Percentiles rank a stretch among this genome's conserved stretches.
Conservation (phyloP, 768 basidiomycete genomes). For the Coprinopsis marcescibilis region DNA sequence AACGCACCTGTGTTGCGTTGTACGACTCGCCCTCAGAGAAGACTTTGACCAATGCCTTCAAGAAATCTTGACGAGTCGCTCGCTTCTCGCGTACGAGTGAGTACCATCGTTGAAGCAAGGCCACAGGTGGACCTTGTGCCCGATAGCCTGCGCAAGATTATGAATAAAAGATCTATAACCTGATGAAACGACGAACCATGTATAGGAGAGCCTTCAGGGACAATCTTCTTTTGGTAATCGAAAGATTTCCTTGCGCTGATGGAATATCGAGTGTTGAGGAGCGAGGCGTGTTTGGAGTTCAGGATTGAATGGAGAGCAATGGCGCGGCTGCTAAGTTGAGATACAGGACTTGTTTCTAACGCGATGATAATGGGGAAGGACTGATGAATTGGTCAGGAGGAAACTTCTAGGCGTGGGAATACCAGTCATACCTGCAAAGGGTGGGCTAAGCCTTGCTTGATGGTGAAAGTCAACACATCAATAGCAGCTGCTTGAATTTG, state of each 20-base stretch:
- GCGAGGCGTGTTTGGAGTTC: slow-evolving; percentile 83
- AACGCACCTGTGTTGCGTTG: slow-evolving; percentile 62
- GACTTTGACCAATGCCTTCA: slow-evolving; percentile 74
- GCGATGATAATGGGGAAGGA: slow-evolving; percentile 91
- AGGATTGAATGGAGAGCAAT: slow-evolving; percentile 74
- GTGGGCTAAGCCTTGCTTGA: slow-evolving; percentile 93
- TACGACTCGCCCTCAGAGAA: slow-evolving; percentile 68
- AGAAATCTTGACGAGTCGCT: slow-evolving; percentile 76
- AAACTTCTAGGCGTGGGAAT: not conserved
- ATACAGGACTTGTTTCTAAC: slow-evolving; percentile 77
- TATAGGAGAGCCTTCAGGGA: slow-evolving; percentile 36
- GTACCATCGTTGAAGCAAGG: slow-evolving; percentile 88
- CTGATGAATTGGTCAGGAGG: slow-evolving; percentile 27
- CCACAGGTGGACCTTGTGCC: slow-evolving; percentile 55
- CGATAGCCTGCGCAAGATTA: slow-evolving; percentile 50
- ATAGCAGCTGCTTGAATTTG: slow-evolving; percentile 79
- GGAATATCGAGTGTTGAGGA: slow-evolving; percentile 81
- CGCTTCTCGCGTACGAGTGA: slow-evolving; percentile 88
- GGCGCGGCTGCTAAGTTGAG: slow-evolving; percentile 64
- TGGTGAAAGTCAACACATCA: slow-evolving; percentile 87
- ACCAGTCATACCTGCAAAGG: slow-evolving; percentile 84
- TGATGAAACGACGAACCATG: slow-evolving; percentile 39
- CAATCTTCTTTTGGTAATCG: slow-evolving; percentile 69
- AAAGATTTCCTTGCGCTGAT: slow-evolving; percentile 79
- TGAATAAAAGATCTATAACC: slow-evolving; percentile 2